A percentile compares a stretch with the other conserved stretches of the same genome.
phyloP scores from a whole-genome alignment of 495 filamentous ascomycete genomes.

The Lentithecium fluviatile region DNA sequence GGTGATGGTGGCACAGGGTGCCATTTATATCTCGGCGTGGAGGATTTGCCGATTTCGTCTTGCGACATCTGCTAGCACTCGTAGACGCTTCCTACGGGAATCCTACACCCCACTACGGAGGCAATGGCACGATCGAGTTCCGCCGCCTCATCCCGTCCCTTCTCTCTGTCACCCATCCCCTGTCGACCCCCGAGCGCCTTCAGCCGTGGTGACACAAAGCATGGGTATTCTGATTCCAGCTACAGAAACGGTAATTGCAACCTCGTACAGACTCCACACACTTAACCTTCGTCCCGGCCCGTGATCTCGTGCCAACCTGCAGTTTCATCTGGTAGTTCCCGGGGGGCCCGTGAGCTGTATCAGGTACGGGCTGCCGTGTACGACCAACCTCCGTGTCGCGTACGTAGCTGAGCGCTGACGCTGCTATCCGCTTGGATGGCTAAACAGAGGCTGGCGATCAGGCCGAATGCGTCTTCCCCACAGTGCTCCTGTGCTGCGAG shows the following conservation, averaged over 20 bases:
- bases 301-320: conserved; percentile 25
- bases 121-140: no score
- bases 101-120: no score
- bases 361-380: conserved; percentile 14
- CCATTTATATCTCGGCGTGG: no score
- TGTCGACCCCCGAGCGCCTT: no score
- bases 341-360: conserved; percentile 22
- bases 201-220: conserved; percentile 13
- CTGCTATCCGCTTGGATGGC: neutral
- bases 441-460: neutral
- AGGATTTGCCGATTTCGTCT: no score
- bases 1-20: no score
- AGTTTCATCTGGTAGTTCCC: conserved; percentile 23
- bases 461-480: neutral
- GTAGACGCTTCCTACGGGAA: no score
- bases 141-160: no score
- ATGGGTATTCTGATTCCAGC: conserved; percentile 18
- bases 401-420: neutral
- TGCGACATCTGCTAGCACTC: no score
- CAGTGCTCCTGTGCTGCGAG: neutral
- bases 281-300: conserved; percentile 22
- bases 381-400: neutral
- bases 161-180: no score
- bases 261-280: conserved; percentile 17
- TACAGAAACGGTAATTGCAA: conserved; percentile 8